Evolutionary conservation across 345 rosid genomes (phyloP), one percentile per base, ranked within the genome.

Genomic region (Lumnitzera littorea): DNA sequence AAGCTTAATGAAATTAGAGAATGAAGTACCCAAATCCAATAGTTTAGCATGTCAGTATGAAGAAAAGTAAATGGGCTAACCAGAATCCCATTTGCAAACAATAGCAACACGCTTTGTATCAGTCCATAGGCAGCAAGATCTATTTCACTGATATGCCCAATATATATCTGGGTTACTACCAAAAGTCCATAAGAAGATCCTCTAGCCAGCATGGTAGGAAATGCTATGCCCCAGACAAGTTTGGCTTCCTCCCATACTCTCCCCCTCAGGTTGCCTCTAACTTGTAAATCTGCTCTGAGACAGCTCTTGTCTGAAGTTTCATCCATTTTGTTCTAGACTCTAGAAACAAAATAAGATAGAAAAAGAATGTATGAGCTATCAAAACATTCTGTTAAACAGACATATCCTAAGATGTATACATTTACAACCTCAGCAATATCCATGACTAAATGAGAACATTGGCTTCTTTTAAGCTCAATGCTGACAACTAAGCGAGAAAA

Each of bases 121-220:
- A 36, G 13, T 52, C 57, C 65, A 20, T 29, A 62, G 17, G 65
- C 54, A 29, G 65, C 57, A 50, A 62, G 65, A 51, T 51, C 65
- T 29, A 41, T 15, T 24, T 62, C 16, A 16, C 56, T 51, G 15
- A 62, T 51, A 17, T 62, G 65, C 17, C 57, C 65, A 23, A 41
- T 62, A 46, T 13, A 51, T 16, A 51, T 36, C 56, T 62, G 65
- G 0, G 65, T 51, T 48, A 62, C 65, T 12, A 51, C 56, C 15
- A 41, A 15, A 15, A 41, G 24, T 27, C 65, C 50, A 24, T 50
- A 51, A n/a, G 49, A 51, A 11, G 36, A n/a, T 31, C 43, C 31
- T 24, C 65, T 62, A 11, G 57, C 56, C 47, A 62, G n/a, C 9
- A 41, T 46, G 5, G 57, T n/a, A 0, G 50, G 65, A 36, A 62